Evolutionary conservation across 139 green algal genomes (phyloP).

Genomic region (Dunaliella sp.): DNA sequence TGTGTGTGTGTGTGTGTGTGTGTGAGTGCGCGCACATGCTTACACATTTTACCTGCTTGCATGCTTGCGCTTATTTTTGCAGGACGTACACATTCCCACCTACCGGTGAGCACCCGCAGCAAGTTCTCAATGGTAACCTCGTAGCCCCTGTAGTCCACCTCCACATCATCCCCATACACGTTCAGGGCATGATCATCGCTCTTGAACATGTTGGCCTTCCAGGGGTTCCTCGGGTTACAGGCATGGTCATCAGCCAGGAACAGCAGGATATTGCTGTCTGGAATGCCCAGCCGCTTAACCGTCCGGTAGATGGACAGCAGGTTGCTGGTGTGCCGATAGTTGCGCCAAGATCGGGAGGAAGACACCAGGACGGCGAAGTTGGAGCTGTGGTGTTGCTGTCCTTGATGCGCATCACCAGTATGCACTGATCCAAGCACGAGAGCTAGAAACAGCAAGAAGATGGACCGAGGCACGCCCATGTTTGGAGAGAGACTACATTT

Average conservation of each 20-base stretch:
- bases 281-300: constrained; percentile 83
- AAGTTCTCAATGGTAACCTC: constrained; percentile 89
- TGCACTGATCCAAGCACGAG: too few species aligned
- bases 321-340: constrained; percentile 86
- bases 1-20: neutral
- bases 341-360: constrained; percentile 77
- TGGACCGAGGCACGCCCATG: too few species aligned
- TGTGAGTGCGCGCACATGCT: neutral
- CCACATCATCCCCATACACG: constrained; percentile 77
- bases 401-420: too few species aligned
- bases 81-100: neutral
- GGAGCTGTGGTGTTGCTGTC: constrained; percentile 45
- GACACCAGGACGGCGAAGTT: constrained; percentile 86
- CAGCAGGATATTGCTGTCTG: constrained; percentile 91
- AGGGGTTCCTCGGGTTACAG: constrained; percentile 84
- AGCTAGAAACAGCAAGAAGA: too few species aligned
- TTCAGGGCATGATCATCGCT: constrained; percentile 63
- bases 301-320: constrained; percentile 75
- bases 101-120: constrained; percentile 82
- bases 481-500: too few species aligned
- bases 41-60: neutral
- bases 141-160: constrained; percentile 88
- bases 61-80: neutral
- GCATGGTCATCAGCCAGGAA: constrained; percentile 91
- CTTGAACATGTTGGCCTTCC: constrained; percentile 68